phyloP scores from a whole-genome alignment of 306 rosid genomes.

The Hippophae rhamnoides region DNA sequence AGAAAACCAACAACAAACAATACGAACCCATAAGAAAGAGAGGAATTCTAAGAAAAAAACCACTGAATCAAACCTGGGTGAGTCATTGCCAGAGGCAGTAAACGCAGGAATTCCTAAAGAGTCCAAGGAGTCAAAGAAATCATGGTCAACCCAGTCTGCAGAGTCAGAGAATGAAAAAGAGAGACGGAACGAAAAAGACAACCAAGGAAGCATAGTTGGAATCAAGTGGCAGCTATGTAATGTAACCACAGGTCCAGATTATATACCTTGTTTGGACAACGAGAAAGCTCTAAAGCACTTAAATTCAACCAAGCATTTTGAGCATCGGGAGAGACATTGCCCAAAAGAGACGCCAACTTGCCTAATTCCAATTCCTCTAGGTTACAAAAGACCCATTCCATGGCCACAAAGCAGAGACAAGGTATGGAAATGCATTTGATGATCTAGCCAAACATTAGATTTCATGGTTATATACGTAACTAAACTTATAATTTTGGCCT shows the following conservation, averaged over 20 bases:
- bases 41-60: constrained; percentile 10
- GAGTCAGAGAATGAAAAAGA: constrained; percentile 63
- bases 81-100: constrained; percentile 20
- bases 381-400: constrained; percentile 43
- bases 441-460: background rate
- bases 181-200: constrained; percentile 46
- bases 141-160: constrained; percentile 64
- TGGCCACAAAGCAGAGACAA: constrained; percentile 84
- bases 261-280: constrained; percentile 88
- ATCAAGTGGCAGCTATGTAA: constrained; percentile 59
- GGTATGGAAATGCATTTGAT: constrained; percentile 29
- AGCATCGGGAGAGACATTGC: constrained; percentile 90
- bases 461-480: background rate
- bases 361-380: constrained; percentile 52
- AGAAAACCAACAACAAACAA: constrained; percentile 9
- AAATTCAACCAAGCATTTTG: constrained; percentile 45
- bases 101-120: constrained; percentile 39
- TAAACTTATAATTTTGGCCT: background rate
- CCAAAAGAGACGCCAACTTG: constrained; percentile 77
- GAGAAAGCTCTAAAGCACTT: constrained; percentile 49
- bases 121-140: constrained; percentile 48
- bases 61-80: constrained; percentile 19
- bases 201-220: constrained; percentile 19
- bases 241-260: constrained; percentile 60
- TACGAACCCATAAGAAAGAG: constrained; percentile 7